phyloP scores from a whole-genome alignment of 306 rosid species.

The Sophora flavescens region DNA sequence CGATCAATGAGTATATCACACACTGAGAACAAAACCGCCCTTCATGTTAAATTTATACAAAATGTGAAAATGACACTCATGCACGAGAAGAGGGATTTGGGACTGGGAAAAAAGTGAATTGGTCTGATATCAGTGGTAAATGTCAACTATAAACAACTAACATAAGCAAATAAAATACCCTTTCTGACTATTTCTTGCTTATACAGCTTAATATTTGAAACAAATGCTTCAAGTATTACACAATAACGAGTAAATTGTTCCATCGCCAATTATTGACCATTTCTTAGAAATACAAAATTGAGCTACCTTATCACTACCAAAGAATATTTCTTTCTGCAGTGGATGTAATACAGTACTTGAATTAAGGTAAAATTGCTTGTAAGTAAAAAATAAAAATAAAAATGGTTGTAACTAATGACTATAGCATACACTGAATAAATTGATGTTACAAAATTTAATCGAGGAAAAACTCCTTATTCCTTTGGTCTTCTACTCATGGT shows the following conservation, averaged over 20 bases:
- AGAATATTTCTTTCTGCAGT: slow-evolving; percentile 41
- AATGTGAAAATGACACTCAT: neutral
- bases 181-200: slow-evolving; percentile 5
- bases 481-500: slow-evolving; percentile 75
- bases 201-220: slow-evolving; percentile 1
- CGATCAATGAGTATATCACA: neutral
- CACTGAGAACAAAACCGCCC: neutral
- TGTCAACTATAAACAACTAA: slow-evolving; percentile 28
- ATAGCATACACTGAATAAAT: slow-evolving; percentile 36
- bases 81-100: neutral
- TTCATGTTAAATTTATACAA: neutral
- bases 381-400: slow-evolving; percentile 13
- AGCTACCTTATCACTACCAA: slow-evolving; percentile 42
- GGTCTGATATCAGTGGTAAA: neutral
- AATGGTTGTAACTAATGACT: slow-evolving; percentile 30
- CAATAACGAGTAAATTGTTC: slow-evolving; percentile 30
- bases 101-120: neutral
- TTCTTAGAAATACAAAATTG: slow-evolving; percentile 45
- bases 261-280: slow-evolving; percentile 33
- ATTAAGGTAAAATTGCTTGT: slow-evolving; percentile 40
- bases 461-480: slow-evolving; percentile 53
- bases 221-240: slow-evolving; percentile 19
- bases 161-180: neutral
- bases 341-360: slow-evolving; percentile 42
- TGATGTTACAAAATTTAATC: slow-evolving; percentile 50